A percentile compares a stretch with the other conserved stretches of the same genome.
Evolutionary conservation across 805 yeast species (phyloP).

Genomic region (Torulaspora quercuum): DNA sequence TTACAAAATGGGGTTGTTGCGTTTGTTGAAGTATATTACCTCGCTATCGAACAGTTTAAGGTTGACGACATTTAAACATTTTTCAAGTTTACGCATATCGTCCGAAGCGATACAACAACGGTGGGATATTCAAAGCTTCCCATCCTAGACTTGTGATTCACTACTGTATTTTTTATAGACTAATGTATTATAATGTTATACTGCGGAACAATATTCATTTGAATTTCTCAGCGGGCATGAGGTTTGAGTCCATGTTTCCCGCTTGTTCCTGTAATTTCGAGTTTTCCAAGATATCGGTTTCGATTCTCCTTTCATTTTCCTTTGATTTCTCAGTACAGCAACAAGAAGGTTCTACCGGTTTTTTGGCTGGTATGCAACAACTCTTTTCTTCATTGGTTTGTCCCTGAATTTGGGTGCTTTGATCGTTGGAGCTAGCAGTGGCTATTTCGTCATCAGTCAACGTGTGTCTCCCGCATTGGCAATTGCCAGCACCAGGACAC

Average conservation of each 20-base stretch:
- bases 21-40: too few relatives aligned
- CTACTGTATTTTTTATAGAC: too few relatives aligned
- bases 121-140: too few relatives aligned
- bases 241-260: constrained; percentile 33
- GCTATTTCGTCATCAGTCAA: constrained; percentile 7
- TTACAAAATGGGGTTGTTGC: too few relatives aligned
- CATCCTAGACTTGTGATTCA: too few relatives aligned
- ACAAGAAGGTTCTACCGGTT: constrained; percentile 13
- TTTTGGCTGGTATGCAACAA: constrained; percentile 11
- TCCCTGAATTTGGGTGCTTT: constrained; percentile 6
- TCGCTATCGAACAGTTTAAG: too few relatives aligned
- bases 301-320: constrained; percentile 24
- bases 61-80: too few relatives aligned
- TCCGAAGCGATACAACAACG: too few relatives aligned
- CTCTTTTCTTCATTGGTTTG: constrained; percentile 4
- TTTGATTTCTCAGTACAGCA: constrained; percentile 15
- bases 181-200: too few relatives aligned
- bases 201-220: too few relatives aligned
- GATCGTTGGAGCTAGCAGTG: constrained; percentile 10
- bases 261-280: constrained; percentile 31
- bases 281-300: constrained; percentile 26
- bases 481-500: constrained; percentile 31
- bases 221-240: constrained; percentile 31
- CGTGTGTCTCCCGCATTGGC: constrained; percentile 32
- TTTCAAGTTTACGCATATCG: too few relatives aligned